Base-by-base conservation (phyloP, 2,329 filamentous ascomycete species). In the Trichoderma endophyticum region DNA sequence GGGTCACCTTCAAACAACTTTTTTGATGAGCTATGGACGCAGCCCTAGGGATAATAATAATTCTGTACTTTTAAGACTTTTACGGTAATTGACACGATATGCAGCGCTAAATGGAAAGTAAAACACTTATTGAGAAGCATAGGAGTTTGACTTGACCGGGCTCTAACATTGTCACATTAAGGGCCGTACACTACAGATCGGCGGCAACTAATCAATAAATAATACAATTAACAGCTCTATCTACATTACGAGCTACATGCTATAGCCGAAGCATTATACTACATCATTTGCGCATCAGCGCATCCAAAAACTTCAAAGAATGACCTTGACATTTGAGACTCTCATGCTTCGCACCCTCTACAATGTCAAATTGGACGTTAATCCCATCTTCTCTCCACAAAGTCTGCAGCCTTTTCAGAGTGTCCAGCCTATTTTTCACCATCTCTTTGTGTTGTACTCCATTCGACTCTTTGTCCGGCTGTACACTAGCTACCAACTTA, bases 401-500 rank as follows among this genome's bases (percentile, higher is more conserved):
- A 21, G n/a, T 21, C 4, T 51, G 43, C n/a, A 51, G n/a, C 12
- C 43, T 51, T 21, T 51, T 51, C n/a, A 51, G n/a, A 21, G 43
- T 51, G 6, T 21, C 43, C 43, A 51, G 4, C 43, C 43, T 21
- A 51, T 51, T 51, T 5, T 51, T 21, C n/a, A 51, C 43, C 43
- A 51, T 51, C n/a, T 21, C n/a, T 51, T 51, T 51, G n/a, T 51
- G 18, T 51, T 51, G 43, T 51, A 21, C 2, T 51, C n/a, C 43
- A 21, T 51, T 51, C n/a, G 43, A 12, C 9, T 21, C 8, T 11
- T 2, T 51, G n/a, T 21, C n/a, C n/a, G 43, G n/a, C 43, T 51
- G 8, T 51, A 12, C n/a, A 1, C n/a, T n/a, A 12, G n/a, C 43
- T 6, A 12, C 8, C 4, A 1, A 51, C 43, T 6, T 1, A 0